phyloP scores from a whole-genome alignment of 345 rosid genomes.

The Euphorbia lathyris region DNA sequence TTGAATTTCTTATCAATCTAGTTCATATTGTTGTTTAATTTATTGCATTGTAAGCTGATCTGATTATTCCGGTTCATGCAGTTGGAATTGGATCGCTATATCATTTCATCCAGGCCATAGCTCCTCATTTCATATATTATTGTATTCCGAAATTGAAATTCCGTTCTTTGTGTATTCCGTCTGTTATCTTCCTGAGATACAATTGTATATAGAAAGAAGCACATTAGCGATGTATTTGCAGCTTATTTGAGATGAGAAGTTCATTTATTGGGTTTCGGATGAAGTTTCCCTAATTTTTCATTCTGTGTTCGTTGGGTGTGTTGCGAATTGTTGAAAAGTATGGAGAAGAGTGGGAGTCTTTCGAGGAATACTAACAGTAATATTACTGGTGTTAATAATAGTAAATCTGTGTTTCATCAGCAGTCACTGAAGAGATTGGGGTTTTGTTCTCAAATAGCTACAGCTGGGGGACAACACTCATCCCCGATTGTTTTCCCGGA shows the following conservation, averaged over 20 bases:
- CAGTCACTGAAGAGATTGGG: constrained; percentile 76
- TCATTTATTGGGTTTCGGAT: neutral
- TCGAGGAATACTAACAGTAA: constrained; percentile 12
- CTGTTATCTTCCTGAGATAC: neutral
- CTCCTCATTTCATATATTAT: neutral
- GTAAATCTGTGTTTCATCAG: constrained; percentile 32
- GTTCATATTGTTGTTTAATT: neutral
- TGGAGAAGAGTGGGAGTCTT: constrained; percentile 22
- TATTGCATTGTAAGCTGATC: constrained; percentile 4
- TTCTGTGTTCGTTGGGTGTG: neutral
- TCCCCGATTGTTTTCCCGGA: constrained; percentile 91
- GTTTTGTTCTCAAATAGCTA: constrained; percentile 63
- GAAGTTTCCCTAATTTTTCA: too few relatives aligned
- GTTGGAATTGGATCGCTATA: constrained; percentile 3
- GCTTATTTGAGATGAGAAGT: constrained; percentile 2
- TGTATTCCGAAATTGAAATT: neutral
- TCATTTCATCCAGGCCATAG: neutral
- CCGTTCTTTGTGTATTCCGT: neutral
- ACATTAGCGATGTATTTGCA: neutral
- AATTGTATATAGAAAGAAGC: neutral
- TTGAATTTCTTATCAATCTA: neutral
- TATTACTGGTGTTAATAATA: neutral
- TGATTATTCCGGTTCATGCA: neutral
- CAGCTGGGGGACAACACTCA: constrained; percentile 54
- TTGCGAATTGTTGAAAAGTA: neutral